Conservation (phyloP, 176 grass and related monocot species). For the barley (Hordeum vulgare) region DNA sequence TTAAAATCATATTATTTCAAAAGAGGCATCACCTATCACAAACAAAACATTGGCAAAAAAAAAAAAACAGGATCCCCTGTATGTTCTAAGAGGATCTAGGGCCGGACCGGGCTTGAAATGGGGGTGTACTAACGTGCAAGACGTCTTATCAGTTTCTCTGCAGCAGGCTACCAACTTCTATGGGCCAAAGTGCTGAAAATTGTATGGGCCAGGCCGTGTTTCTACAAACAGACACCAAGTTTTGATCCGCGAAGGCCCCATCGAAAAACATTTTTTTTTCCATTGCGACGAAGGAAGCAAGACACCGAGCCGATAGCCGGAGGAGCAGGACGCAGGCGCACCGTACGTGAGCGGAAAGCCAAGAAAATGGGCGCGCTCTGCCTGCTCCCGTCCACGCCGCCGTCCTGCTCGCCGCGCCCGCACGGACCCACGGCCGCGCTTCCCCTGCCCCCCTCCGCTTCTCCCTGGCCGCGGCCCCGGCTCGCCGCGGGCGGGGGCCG, state of each 20-base stretch:
- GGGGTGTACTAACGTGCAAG: too few relatives aligned
- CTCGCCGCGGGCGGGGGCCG: background rate
- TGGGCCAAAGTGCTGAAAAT: background rate
- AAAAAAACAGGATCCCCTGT: background rate
- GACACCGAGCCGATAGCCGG: background rate
- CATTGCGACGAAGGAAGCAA: background rate
- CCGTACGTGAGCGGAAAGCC: background rate
- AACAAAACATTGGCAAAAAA: too few relatives aligned
- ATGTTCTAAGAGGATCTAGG: background rate
- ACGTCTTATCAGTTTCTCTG: too few relatives aligned
- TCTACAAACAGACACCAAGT: background rate
- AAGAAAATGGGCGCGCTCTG: conserved; percentile 45
- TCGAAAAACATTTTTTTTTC: background rate
- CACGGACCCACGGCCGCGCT: background rate
- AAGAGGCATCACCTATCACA: too few relatives aligned
- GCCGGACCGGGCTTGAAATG: too few relatives aligned
- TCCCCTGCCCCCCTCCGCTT: background rate
- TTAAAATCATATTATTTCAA: background rate
- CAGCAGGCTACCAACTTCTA: background rate
- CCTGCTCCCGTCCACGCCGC: conserved; percentile 24
- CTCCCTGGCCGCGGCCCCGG: background rate
- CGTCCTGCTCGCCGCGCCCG: background rate
- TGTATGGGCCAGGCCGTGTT: background rate
- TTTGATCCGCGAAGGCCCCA: too few relatives aligned
- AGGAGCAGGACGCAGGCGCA: background rate